Evolutionary conservation across 345 rosid species (phyloP).

Genomic region (Pugionium cornutum): DNA sequence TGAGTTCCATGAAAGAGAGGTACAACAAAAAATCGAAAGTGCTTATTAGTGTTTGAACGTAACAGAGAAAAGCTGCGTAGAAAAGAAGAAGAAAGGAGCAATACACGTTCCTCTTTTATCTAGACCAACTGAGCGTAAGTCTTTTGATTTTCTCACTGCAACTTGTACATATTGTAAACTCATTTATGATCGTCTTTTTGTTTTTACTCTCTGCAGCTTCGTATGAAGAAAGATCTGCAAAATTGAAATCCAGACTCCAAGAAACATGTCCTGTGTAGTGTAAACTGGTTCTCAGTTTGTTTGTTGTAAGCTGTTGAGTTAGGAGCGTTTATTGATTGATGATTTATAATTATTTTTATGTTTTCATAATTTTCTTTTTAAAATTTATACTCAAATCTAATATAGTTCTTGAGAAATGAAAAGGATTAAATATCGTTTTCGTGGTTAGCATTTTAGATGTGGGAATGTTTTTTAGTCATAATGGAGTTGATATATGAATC

Average conservation of each 20-base stretch:
- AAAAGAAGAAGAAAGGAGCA: slow-evolving; percentile 48
- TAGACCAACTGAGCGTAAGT: slow-evolving; percentile 91
- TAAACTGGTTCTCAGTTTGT: not conserved
- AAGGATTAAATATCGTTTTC: no score
- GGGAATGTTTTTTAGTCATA: no score
- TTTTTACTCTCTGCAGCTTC: slow-evolving; percentile 52
- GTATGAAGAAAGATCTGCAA: slow-evolving; percentile 70
- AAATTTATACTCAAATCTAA: no score
- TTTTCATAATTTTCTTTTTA: no score
- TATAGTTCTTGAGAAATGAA: no score
- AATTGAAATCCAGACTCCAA: slow-evolving; percentile 42
- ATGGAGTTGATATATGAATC: no score
- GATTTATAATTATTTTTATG: no score
- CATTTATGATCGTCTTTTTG: slow-evolving; percentile 9
- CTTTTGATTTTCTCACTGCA: not conserved
- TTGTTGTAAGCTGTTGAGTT: not conserved
- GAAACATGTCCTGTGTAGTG: slow-evolving; percentile 26
- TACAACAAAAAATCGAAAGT: not conserved
- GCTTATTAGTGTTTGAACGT: slow-evolving; percentile 1
- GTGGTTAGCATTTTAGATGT: no score
- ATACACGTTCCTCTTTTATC: slow-evolving; percentile 66
- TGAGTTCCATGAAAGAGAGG: slow-evolving; percentile 24
- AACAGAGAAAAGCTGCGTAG: slow-evolving; percentile 48
- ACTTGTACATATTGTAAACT: slow-evolving; percentile 5
- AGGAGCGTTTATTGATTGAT: not conserved